phyloP scores from a whole-genome alignment of 2,329 filamentous ascomycete genomes.

The Fusarium beomiforme region DNA sequence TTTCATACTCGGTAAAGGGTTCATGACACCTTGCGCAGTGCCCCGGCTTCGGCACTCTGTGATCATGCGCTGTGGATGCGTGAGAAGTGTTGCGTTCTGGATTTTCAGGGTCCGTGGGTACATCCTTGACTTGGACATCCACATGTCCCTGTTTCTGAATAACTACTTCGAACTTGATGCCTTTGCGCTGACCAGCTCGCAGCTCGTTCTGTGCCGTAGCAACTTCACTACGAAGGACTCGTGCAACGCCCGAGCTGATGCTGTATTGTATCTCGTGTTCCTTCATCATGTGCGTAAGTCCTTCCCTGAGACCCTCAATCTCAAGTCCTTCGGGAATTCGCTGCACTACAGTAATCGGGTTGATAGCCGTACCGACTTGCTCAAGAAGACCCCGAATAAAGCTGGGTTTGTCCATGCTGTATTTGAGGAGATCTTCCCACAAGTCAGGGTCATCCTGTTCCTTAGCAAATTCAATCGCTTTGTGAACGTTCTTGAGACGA shows the following conservation, averaged over 20 bases:
- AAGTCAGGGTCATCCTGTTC: constrained; percentile 91
- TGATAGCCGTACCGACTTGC: constrained; percentile 92
- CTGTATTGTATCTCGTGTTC: constrained; percentile 96
- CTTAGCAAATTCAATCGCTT: constrained; percentile 94
- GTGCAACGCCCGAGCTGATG: constrained; percentile 89
- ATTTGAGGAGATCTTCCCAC: constrained; percentile 94
- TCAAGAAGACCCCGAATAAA: constrained; percentile 94
- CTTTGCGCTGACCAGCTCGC: constrained; percentile 81
- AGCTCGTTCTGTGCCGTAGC: constrained; percentile 83
- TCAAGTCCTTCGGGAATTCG: constrained; percentile 93
- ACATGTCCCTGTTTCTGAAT: constrained; percentile 56
- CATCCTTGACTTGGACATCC: constrained; percentile 55
- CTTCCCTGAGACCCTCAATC: constrained; percentile 89
- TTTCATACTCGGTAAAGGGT: constrained; percentile 69
- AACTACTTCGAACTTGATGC: constrained; percentile 87
- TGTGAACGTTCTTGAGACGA: constrained; percentile 87
- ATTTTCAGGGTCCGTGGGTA: constrained; percentile 43
- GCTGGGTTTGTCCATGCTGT: constrained; percentile 96
- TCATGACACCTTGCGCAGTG: constrained; percentile 69
- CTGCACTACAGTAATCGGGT: constrained; percentile 88
- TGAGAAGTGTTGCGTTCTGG: constrained; percentile 29
- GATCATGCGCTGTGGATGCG: constrained; percentile 41
- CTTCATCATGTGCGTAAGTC: constrained; percentile 88
- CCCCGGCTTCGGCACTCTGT: constrained; percentile 56
- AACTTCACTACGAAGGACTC: constrained; percentile 88